Evolutionary conservation across 2,329 filamentous ascomycete genomes (phyloP).

Genomic region (Pseudogymnoascus sp.): DNA sequence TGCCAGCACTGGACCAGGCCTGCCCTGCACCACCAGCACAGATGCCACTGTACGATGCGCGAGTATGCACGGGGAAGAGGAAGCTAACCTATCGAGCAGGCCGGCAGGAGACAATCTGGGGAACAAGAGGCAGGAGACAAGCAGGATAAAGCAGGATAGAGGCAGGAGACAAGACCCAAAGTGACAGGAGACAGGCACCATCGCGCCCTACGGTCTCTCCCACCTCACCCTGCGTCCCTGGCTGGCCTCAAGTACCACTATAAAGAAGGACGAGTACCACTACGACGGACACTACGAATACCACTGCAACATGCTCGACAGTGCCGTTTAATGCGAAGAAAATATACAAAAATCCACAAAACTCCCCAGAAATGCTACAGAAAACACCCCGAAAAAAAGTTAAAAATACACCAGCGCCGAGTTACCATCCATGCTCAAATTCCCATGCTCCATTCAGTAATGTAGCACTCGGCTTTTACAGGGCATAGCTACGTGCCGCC

Average conservation of each 20-base stretch:
- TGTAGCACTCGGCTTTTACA: background rate
- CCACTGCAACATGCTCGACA: background rate
- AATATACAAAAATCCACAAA: background rate
- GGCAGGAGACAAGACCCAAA: no score
- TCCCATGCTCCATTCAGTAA: background rate
- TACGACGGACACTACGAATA: background rate
- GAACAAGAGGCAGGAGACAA: background rate
- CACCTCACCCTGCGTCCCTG: no score
- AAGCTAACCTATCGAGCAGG: background rate
- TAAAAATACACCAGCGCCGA: background rate
- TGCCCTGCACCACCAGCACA: background rate
- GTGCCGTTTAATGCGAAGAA: background rate
- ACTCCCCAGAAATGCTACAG: background rate
- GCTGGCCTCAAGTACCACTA: no score
- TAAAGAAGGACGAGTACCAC: background rate
- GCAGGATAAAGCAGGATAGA: no score
- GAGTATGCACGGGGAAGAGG: background rate
- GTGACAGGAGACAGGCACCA: background rate
- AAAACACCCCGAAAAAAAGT: background rate
- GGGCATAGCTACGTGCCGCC: background rate
- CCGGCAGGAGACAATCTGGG: background rate
- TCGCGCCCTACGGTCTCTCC: background rate
- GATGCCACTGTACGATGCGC: background rate
- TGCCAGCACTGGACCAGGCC: no score
- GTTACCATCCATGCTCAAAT: no score